Base-by-base conservation (phyloP, 129 eudicot genomes). In the Mikania micrantha region DNA sequence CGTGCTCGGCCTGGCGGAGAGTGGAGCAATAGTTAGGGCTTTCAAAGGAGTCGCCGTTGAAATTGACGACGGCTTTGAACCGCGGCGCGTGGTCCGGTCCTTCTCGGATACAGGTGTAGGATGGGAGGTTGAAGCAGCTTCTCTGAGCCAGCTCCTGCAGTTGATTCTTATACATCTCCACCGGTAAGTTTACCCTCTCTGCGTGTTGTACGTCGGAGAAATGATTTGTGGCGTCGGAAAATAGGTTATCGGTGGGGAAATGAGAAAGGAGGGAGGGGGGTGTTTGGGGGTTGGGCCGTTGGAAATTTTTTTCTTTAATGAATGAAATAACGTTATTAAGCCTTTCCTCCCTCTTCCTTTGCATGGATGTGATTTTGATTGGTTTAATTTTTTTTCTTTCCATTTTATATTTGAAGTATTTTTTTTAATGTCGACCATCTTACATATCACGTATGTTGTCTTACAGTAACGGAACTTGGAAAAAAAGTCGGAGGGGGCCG, bases 41-140 rank as follows among this genome's bases (percentile, higher is more conserved):
- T 79, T 87, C 95, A 40, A 87, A 87, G 38, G 79, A 63, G 38
- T 87, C 95, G 53, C 95, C 95, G 78, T 83, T 84, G 73, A 87
- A 87, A 66, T 78, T 83, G 25, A 87, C 95, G 66, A 70, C 59
- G 74, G 95, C 84, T 45, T 87, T 87, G 60, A 87, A 87, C 13
- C 96, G 69, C 27, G 96, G 96, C 71, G 93, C 96, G 85, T 88
- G 96, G 79, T 88, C 96, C 0, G 96, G 96, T 49, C 96, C 93
- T 79, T 88, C 96, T 13, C 96, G 25, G 56, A 85, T 76, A 63
- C 89, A 85, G 8, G 93, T 85, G 69, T 88, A 88, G 1, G 90
- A 78, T 17, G 96, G 96, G 21, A 88, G 81, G 66, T 78, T 88
- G 81, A 88, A 88, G 83, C 92, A 88, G 85, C 96, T 88, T 77